Evolutionary conservation across 257 asterid species (phyloP).

Genomic region (Solanum okadae): DNA sequence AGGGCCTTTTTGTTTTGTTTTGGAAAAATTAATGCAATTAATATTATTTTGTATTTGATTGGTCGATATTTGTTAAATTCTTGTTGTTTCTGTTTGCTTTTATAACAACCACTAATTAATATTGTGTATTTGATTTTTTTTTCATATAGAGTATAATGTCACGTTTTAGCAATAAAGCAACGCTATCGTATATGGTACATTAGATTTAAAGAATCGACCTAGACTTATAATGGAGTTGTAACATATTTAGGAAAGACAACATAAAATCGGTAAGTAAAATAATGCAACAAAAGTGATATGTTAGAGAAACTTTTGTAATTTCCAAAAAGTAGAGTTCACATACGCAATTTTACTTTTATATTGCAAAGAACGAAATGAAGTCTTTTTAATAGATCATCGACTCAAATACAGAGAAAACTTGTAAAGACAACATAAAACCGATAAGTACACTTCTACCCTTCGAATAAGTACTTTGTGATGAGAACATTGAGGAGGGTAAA

Average conservation of each 20-base stretch:
- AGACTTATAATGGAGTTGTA: background rate
- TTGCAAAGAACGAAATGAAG: background rate
- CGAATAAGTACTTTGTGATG: background rate
- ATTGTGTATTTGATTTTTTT: background rate
- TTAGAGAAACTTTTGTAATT: background rate
- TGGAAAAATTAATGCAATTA: background rate
- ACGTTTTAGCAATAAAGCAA: background rate
- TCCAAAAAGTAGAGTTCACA: background rate
- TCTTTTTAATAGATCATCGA: background rate
- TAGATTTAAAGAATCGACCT: background rate
- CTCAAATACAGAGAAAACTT: too few relatives aligned
- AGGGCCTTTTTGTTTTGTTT: background rate
- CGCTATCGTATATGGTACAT: background rate
- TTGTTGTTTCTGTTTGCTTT: background rate
- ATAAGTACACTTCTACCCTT: background rate
- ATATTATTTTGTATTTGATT: background rate
- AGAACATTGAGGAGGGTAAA: background rate
- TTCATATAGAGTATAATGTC: background rate
- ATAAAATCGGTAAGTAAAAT: background rate
- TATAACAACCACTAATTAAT: background rate
- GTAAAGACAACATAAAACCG: too few relatives aligned
- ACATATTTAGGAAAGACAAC: background rate
- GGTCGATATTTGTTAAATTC: background rate
- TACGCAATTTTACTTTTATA: rapidly evolving
- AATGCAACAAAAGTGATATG: background rate